A percentile compares a stretch with the other conserved stretches of the same genome.
phyloP scores from a whole-genome alignment of 2,329 filamentous ascomycete species.

The Aspergillus sp. region DNA sequence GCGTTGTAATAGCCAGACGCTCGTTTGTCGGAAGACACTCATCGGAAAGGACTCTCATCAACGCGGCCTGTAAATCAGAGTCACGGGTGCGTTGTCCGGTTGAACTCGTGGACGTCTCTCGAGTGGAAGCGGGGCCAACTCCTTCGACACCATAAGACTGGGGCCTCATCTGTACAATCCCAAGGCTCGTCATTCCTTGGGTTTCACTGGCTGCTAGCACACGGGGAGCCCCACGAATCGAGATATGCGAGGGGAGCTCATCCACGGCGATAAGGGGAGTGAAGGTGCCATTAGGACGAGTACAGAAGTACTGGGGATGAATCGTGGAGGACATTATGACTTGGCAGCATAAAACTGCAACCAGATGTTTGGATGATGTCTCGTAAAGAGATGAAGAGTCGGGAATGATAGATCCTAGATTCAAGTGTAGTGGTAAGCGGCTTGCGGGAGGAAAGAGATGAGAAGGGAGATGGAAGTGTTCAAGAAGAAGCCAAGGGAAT shows the following conservation, averaged over 20 bases:
- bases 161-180: slow-evolving; percentile 33
- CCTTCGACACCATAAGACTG: slow-evolving; percentile 41
- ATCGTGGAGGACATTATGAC: slow-evolving; percentile 28
- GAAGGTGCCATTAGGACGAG: slow-evolving; percentile 43
- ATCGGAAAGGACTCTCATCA: slow-evolving; percentile 26
- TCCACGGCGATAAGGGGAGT: slow-evolving; percentile 50
- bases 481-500: slow-evolving; percentile 8
- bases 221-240: slow-evolving; percentile 42
- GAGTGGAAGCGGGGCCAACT: slow-evolving; percentile 3
- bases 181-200: slow-evolving; percentile 47
- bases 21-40: slow-evolving; percentile 22
- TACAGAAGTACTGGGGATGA: slow-evolving; percentile 46
- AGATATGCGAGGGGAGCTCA: slow-evolving; percentile 44
- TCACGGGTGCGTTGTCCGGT: slow-evolving; percentile 16
- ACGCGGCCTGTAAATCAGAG: slow-evolving; percentile 22
- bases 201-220: slow-evolving; percentile 40
- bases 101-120: slow-evolving; percentile 9
- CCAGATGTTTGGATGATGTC: neutral
- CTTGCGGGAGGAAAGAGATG: neutral
- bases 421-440: neutral
- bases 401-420: neutral
- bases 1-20: slow-evolving; percentile 24
- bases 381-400: neutral
- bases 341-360: neutral
- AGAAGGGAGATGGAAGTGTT: neutral